Evolutionary conservation across 306 rosid genomes (phyloP).

Genomic region (Quercus glauca): DNA sequence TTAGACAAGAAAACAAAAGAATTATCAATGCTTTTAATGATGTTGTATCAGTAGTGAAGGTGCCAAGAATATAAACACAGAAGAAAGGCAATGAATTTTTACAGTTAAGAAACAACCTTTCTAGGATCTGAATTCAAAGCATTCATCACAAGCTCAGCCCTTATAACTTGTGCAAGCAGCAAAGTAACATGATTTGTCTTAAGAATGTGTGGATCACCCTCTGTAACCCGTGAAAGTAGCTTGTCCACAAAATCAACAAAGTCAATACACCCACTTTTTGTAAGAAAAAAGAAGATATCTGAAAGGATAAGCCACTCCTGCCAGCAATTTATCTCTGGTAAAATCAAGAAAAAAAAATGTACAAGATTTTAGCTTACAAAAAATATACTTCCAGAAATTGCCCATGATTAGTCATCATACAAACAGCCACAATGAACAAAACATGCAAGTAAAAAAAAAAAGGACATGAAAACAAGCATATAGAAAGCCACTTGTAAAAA

Average conservation of each 20-base stretch:
- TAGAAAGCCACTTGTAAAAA: background rate
- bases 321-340: conserved; percentile 97
- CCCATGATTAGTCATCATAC: conserved; percentile 4
- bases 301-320: conserved; percentile 98
- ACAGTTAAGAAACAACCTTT: conserved; percentile 64
- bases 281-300: conserved; percentile 82
- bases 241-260: conserved; percentile 96
- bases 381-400: conserved; percentile 11
- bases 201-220: conserved; percentile 76
- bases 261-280: conserved; percentile 92
- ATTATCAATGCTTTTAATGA: background rate
- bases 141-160: conserved; percentile 86
- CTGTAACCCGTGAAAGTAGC: conserved; percentile 76
- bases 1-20: conserved; percentile 8
- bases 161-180: conserved; percentile 89
- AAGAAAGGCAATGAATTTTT: conserved; percentile 5
- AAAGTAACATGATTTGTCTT: conserved; percentile 94
- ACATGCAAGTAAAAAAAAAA: background rate
- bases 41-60: background rate
- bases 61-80: conserved; percentile 19
- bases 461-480: background rate
- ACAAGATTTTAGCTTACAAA: conserved; percentile 24
- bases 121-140: conserved; percentile 89
- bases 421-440: conserved; percentile 15
- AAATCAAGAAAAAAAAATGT: conserved; percentile 37